Evolutionary conservation across 331 rosid species (phyloP).

Genomic region (Spiraea crenata): DNA sequence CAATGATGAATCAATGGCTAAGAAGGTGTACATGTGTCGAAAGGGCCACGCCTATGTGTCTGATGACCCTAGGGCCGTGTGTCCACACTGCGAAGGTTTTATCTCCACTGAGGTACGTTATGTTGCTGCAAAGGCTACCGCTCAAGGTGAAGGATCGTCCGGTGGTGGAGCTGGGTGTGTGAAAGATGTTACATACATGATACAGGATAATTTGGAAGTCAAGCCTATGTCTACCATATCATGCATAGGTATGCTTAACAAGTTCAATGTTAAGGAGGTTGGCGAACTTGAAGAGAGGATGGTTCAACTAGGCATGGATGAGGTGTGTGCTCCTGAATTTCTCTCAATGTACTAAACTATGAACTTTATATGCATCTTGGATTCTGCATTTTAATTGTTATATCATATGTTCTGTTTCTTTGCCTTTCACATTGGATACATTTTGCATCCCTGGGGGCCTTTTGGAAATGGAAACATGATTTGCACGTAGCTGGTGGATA

Average conservation of each 20-base stretch:
- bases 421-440: no score
- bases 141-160: background rate
- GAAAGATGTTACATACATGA: conserved; percentile 19
- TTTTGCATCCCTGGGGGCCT: no score
- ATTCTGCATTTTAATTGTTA: background rate
- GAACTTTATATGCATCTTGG: background rate
- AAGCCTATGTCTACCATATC: conserved; percentile 8
- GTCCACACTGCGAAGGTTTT: background rate
- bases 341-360: background rate
- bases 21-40: background rate
- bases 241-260: background rate
- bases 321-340: background rate
- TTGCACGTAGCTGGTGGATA: no score
- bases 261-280: conserved; percentile 11
- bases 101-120: background rate
- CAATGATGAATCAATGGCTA: background rate
- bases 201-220: conserved; percentile 24
- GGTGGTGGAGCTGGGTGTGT: conserved; percentile 10
- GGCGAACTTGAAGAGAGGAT: conserved; percentile 19
- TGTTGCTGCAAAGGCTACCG: background rate
- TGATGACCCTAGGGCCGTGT: conserved; percentile 9
- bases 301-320: conserved; percentile 4
- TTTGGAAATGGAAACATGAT: no score
- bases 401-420: no score
- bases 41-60: background rate